Evolutionary conservation across 2,329 filamentous ascomycete species (phyloP).

Genomic region (Stemphylium lycopersici): DNA sequence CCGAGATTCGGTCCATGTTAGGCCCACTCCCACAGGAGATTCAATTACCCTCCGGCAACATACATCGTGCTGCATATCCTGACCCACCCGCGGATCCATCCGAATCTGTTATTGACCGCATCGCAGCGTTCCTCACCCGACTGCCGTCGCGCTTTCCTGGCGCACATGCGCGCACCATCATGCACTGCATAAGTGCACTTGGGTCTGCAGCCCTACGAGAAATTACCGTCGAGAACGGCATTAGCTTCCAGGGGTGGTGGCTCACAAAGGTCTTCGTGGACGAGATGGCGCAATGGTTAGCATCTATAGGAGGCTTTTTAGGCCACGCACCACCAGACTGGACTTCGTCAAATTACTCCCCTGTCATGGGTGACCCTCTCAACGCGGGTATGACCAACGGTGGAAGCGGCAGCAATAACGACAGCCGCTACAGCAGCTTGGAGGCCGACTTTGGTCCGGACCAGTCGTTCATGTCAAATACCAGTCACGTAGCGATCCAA

Average conservation of each 20-base stretch:
- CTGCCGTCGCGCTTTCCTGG: slow-evolving; percentile 76
- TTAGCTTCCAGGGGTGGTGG: slow-evolving; percentile 91
- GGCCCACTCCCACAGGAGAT: slow-evolving; percentile 70
- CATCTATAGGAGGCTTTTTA: slow-evolving; percentile 89
- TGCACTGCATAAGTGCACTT: slow-evolving; percentile 77
- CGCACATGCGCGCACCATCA: slow-evolving; percentile 72
- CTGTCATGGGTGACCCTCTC: slow-evolving; percentile 38
- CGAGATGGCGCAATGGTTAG: slow-evolving; percentile 90
- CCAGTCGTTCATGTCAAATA: slow-evolving; percentile 41
- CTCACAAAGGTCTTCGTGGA: slow-evolving; percentile 95
- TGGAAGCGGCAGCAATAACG: slow-evolving; percentile 47
- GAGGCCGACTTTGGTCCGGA: slow-evolving; percentile 45
- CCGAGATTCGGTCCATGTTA: slow-evolving; percentile 72
- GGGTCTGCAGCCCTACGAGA: slow-evolving; percentile 81
- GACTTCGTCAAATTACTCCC: slow-evolving; percentile 34
- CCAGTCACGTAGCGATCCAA: slow-evolving; percentile 32
- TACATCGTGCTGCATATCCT: slow-evolving; percentile 39
- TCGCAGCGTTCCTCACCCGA: slow-evolving; percentile 73
- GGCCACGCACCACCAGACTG: slow-evolving; percentile 51
- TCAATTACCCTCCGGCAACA: slow-evolving; percentile 65
- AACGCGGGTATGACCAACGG: slow-evolving; percentile 40
- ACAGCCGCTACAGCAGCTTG: slow-evolving; percentile 48
- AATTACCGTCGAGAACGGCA: slow-evolving; percentile 76
- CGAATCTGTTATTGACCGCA: slow-evolving; percentile 73
- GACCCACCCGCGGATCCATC: slow-evolving; percentile 35